These are phyloP conservation scores for Hypoxylon sp. DNA, from an alignment of 2,329 filamentous ascomycete species.

Conservation along the genomic window DNA sequence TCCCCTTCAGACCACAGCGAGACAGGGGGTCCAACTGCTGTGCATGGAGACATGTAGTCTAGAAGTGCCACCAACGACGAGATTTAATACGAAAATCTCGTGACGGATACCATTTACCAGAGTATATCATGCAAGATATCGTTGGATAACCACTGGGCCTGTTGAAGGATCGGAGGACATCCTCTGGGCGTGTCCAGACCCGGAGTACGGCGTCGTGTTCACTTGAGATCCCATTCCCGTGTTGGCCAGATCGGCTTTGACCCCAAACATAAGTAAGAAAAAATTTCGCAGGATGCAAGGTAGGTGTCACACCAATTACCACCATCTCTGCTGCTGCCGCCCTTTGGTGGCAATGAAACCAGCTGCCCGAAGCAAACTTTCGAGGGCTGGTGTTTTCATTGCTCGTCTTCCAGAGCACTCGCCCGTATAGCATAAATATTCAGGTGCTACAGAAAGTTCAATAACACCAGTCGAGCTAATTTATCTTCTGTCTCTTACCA, in stretches of 20 bases:
- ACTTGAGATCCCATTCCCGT: slow-evolving; percentile 10
- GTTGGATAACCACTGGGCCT: slow-evolving; percentile 21
- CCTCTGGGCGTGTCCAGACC: slow-evolving; percentile 24
- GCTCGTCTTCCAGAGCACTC: slow-evolving; percentile 5
- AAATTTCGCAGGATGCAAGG: slow-evolving; percentile 21
- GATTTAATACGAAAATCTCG: slow-evolving; percentile 31
- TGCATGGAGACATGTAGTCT: background rate
- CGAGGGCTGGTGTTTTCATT: slow-evolving; percentile 5
- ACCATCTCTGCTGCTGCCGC: slow-evolving; percentile 22
- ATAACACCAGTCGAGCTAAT: slow-evolving; percentile 5
- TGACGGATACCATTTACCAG: slow-evolving; percentile 10
- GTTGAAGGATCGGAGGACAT: slow-evolving; percentile 13
- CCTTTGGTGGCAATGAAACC: slow-evolving; percentile 31
- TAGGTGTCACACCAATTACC: slow-evolving; percentile 28
- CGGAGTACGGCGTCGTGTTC: slow-evolving; percentile 16
- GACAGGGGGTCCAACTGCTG: slow-evolving; percentile 13
- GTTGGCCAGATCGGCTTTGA: slow-evolving; percentile 23
- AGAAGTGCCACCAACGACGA: slow-evolving; percentile 14
- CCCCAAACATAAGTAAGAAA: slow-evolving; percentile 6
- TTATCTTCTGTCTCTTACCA: slow-evolving; percentile 16
- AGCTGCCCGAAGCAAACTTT: slow-evolving; percentile 34
- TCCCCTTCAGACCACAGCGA: slow-evolving; percentile 7
- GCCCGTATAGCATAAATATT: slow-evolving; percentile 3
- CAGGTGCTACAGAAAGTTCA: slow-evolving; percentile 11
- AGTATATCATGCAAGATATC: slow-evolving; percentile 20